phyloP scores from a whole-genome alignment of 2,329 filamentous ascomycete species.

The Ophiosphaerella herpotricha region DNA sequence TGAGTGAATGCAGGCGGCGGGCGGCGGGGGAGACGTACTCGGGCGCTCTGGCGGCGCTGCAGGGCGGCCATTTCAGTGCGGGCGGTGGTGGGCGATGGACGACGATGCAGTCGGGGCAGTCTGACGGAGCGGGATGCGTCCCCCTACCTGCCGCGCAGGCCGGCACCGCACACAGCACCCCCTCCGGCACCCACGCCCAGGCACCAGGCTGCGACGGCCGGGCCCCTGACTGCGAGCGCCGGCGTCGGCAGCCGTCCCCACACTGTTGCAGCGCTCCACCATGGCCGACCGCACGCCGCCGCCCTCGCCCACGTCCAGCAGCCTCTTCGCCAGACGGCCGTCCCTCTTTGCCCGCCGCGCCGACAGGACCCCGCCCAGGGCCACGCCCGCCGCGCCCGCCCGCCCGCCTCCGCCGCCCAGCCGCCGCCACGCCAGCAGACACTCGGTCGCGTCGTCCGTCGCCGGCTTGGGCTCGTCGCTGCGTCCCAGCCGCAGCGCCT shows the following conservation, averaged over 20 bases:
- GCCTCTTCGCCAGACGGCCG: constrained; percentile 39
- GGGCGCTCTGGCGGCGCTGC: constrained; percentile 45
- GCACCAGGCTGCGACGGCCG: constrained; percentile 2
- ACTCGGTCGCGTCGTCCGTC: constrained; percentile 42
- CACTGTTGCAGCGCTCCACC: background rate
- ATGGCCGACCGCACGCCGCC: constrained; percentile 20
- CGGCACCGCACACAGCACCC: no score
- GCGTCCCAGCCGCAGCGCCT: constrained; percentile 46
- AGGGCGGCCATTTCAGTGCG: constrained; percentile 18
- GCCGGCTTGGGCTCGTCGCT: constrained; percentile 46
- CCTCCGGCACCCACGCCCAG: no score
- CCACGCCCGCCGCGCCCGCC: constrained; percentile 4
- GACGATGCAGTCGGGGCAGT: no score
- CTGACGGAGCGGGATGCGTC: no score
- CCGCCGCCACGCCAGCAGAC: constrained; percentile 33
- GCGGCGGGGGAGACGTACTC: constrained; percentile 19
- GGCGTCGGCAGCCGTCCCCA: background rate
- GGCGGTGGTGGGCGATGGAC: no score
- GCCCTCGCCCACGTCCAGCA: background rate
- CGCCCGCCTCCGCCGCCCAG: constrained; percentile 16
- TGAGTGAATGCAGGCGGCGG: no score
- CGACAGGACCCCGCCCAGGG: no score
- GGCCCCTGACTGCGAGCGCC: constrained; percentile 2
- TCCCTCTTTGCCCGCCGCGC: constrained; percentile 30
- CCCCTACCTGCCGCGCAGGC: no score